Percentiles rank a stretch among this genome's conserved stretches.
Evolutionary conservation across 1,284 basidiomycete species (phyloP).

Genomic region (Malassezia arunalokei): DNA sequence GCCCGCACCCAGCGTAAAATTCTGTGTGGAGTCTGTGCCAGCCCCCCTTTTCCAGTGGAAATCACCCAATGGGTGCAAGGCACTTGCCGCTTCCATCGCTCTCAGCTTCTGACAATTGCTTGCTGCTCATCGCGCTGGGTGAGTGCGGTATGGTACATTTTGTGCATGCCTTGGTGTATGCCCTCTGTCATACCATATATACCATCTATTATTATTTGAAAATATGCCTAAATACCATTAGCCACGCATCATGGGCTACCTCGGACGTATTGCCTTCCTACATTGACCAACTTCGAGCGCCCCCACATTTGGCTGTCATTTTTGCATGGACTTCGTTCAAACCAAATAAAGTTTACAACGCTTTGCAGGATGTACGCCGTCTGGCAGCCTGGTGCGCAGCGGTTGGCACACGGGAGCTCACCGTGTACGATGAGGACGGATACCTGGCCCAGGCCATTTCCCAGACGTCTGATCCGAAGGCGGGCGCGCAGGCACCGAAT

Average conservation of each 20-base stretch:
- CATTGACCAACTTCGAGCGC: neutral
- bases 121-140: no score
- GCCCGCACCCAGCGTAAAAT: no score
- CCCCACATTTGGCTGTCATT: constrained; percentile 8
- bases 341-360: neutral
- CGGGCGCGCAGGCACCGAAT: neutral
- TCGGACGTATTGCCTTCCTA: neutral
- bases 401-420: constrained; percentile 3
- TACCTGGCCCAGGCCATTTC: neutral
- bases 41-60: no score
- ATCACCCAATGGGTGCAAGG: no score
- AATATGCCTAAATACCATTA: neutral
- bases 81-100: no score
- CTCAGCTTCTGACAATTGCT: no score
- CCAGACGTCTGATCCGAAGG: neutral
- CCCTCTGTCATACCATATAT: neutral
- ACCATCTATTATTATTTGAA: neutral
- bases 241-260: neutral
- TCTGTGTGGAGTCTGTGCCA: no score
- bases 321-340: neutral
- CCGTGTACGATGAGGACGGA: constrained; percentile 5
- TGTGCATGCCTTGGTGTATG: neutral
- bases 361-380: neutral
- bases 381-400: constrained; percentile 6
- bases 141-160: no score